Conservation (phyloP, 768 basidiomycete genomes). For the Tephrocybe sp. region DNA sequence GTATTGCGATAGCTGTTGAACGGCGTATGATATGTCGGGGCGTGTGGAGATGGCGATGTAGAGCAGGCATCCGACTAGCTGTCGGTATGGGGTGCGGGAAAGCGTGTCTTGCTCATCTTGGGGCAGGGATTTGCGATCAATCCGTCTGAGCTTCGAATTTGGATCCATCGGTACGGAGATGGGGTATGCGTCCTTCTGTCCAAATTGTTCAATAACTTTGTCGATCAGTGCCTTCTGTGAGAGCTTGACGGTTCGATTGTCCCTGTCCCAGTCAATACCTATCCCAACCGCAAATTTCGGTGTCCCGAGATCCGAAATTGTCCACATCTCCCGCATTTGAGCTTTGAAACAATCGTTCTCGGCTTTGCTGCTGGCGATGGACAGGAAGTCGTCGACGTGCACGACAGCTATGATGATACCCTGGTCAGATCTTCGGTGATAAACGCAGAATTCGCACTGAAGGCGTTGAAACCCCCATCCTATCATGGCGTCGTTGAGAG, state of each 20-base stretch:
- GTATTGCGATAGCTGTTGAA: slow-evolving; percentile 1
- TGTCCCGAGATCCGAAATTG: slow-evolving; percentile 33
- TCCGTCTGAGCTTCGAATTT: not conserved
- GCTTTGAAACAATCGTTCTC: slow-evolving; percentile 22
- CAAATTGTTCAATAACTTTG: slow-evolving; percentile 17
- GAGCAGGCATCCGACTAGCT: slow-evolving; percentile 2
- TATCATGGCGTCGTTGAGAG: slow-evolving; percentile 21
- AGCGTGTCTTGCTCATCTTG: not conserved
- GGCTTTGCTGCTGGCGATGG: slow-evolving; percentile 13
- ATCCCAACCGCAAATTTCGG: slow-evolving; percentile 34
- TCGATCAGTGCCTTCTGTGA: slow-evolving; percentile 17
- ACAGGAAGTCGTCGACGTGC: slow-evolving; percentile 32
- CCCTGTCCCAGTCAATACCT: slow-evolving; percentile 26
- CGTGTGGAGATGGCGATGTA: slow-evolving; percentile 3
- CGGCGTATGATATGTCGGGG: not conserved
- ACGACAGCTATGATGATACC: slow-evolving; percentile 23
- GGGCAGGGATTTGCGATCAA: not conserved
- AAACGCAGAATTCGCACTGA: slow-evolving; percentile 27
- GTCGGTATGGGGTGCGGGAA: not conserved
- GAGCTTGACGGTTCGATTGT: slow-evolving; percentile 15
- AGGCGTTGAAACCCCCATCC: slow-evolving; percentile 24
- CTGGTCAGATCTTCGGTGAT: slow-evolving; percentile 9
- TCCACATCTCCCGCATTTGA: slow-evolving; percentile 25
- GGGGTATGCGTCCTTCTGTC: slow-evolving; percentile 16
- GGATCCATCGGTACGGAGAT: slow-evolving; percentile 16